Evolutionary conservation across 1,284 basidiomycete genomes (phyloP).

Genomic region (Salmacisia buchloeana): DNA sequence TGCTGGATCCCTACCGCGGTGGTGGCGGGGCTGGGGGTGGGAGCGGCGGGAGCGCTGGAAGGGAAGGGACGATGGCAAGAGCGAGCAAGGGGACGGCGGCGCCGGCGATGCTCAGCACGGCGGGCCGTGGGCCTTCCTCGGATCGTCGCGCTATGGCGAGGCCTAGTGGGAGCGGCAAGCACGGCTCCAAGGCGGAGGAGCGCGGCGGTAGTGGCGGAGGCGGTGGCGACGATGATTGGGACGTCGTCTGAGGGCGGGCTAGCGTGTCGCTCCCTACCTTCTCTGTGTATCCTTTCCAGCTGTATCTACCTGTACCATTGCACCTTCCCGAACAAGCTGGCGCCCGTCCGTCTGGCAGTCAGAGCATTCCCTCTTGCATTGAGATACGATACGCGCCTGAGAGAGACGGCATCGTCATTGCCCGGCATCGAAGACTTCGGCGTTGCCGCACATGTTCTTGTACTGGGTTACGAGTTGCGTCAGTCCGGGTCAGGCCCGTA

Average conservation of each 20-base stretch:
- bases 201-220: not conserved
- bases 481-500: not conserved
- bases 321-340: too few species aligned
- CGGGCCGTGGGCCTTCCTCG: too few species aligned
- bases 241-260: not conserved
- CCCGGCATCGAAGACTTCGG: conserved; percentile 29
- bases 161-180: not conserved
- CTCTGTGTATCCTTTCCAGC: not conserved
- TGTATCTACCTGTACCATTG: not conserved
- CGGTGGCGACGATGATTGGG: conserved; percentile 6
- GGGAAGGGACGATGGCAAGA: not conserved
- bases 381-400: not conserved
- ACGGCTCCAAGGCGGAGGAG: not conserved
- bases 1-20: not conserved
- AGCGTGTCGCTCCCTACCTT: not conserved
- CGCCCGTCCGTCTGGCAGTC: too few species aligned
- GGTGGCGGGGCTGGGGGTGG: not conserved
- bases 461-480: conserved; percentile 19
- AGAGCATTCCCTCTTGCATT: not conserved
- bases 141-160: too few species aligned
- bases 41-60: not conserved
- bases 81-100: not conserved
- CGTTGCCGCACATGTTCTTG: conserved; percentile 29
- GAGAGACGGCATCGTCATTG: conserved; percentile 14
- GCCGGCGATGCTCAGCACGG: too few species aligned